phyloP scores from a whole-genome alignment of 257 asterid genomes.

The Solanum chiquidenum region DNA sequence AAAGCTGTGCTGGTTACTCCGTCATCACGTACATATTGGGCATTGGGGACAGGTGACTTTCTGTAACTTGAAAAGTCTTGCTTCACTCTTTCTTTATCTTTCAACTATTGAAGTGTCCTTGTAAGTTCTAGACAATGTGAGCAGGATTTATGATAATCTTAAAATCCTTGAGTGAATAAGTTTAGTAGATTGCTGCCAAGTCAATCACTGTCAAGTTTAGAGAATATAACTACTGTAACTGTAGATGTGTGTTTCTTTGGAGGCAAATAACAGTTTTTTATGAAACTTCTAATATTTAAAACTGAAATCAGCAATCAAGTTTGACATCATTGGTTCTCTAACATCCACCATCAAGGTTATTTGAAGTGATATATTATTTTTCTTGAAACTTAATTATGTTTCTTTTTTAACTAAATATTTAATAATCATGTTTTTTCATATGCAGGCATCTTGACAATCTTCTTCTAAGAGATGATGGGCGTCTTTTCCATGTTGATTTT shows the following conservation, averaged over 20 bases:
- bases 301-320: background rate
- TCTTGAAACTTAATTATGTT: background rate
- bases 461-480: slow-evolving; percentile 92
- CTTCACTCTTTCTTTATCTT: background rate
- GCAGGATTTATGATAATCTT: background rate
- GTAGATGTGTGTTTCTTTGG: background rate
- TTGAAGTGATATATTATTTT: background rate
- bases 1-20: slow-evolving; percentile 98
- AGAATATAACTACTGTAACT: background rate
- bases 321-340: background rate
- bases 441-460: slow-evolving; percentile 94
- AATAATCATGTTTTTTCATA: slow-evolving; percentile 13
- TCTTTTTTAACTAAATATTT: background rate
- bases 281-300: background rate
- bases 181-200: background rate
- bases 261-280: background rate
- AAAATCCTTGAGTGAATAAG: background rate
- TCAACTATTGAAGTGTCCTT: background rate
- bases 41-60: slow-evolving; percentile 87
- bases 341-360: background rate
- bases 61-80: background rate
- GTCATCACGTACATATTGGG: slow-evolving; percentile 96
- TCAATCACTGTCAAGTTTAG: background rate
- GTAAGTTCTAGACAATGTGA: background rate
- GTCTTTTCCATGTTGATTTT: slow-evolving; percentile 94